These are phyloP conservation scores for Cercospora janseana DNA, from an alignment of 2,329 filamentous ascomycete species.

Conservation along the genomic window DNA sequence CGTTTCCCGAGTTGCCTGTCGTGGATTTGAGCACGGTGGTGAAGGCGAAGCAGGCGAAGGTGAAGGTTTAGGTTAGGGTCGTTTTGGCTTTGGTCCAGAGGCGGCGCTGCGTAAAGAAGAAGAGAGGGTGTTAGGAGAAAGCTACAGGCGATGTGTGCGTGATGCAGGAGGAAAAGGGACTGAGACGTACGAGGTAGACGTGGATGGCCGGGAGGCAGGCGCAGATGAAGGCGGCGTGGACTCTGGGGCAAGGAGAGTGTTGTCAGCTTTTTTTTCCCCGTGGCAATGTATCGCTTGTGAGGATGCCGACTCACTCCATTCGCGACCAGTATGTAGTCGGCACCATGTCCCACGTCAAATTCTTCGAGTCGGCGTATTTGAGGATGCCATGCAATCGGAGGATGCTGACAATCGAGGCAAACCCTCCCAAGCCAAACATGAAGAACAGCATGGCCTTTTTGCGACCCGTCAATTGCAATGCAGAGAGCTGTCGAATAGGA, in stretches of 20 bases:
- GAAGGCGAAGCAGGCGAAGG: constrained; percentile 20
- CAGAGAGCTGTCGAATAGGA: constrained; percentile 12
- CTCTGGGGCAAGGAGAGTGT: not conserved
- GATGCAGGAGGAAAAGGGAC: not conserved
- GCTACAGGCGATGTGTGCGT: not conserved
- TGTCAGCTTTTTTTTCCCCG: not conserved
- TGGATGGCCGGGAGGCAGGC: constrained; percentile 6
- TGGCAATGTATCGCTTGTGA: no score
- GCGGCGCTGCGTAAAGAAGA: not conserved
- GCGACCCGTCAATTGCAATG: constrained; percentile 14
- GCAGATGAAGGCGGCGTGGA: constrained; percentile 7
- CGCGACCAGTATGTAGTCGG: constrained; percentile 4
- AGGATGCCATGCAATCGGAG: constrained; percentile 17
- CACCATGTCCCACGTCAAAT: constrained; percentile 10
- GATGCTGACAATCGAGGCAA: constrained; percentile 21
- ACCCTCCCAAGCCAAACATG: constrained; percentile 19
- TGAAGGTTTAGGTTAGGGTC: no score
- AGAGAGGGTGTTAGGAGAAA: not conserved
- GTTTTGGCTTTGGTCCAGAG: not conserved
- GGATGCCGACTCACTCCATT: constrained; percentile 12
- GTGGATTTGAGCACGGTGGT: constrained; percentile 23
- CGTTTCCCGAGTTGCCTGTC: constrained; percentile 21
- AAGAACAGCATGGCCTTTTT: constrained; percentile 20
- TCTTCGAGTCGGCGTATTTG: constrained; percentile 12
- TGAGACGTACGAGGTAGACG: constrained; percentile 2